A percentile compares a stretch with the other conserved stretches of the same genome.
Evolutionary conservation across 805 yeast genomes (phyloP).

Genomic region (Wickerhamiella spandovensis): DNA sequence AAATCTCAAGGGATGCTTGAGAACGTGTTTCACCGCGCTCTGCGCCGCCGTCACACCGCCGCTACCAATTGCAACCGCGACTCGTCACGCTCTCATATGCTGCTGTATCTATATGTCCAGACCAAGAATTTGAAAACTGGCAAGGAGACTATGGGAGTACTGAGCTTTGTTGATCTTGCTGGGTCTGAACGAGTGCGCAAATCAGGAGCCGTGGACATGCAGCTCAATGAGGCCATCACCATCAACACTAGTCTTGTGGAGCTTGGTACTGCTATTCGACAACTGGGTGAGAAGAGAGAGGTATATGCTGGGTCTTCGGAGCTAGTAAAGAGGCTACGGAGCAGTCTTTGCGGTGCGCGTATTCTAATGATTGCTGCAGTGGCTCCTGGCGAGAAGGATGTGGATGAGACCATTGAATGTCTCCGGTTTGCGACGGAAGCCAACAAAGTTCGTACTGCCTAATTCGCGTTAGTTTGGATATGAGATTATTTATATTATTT

Average conservation of each 20-base stretch:
- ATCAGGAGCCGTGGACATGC: conserved; percentile 23
- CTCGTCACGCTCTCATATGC: not conserved
- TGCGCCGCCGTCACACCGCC: not conserved
- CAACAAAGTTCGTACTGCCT: too few relatives aligned
- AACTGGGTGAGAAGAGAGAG: not conserved
- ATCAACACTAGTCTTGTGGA: conserved; percentile 57
- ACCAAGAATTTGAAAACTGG: not conserved
- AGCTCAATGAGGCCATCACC: conserved; percentile 51
- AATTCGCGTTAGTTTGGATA: too few relatives aligned
- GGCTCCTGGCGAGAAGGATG: not conserved
- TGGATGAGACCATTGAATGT: not conserved
- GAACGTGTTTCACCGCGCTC: not conserved
- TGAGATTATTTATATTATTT: too few relatives aligned
- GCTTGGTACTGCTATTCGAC: conserved; percentile 41
- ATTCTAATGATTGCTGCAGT: not conserved
- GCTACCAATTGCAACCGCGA: not conserved
- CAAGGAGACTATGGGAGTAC: not conserved
- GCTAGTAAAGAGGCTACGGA: not conserved
- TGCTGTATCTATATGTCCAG: not conserved
- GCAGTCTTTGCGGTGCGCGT: not conserved
- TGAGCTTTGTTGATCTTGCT: not conserved
- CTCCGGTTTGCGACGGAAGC: not conserved
- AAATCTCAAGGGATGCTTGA: not conserved
- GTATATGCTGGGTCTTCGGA: not conserved
- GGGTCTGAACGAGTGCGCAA: conserved; percentile 12